These are phyloP conservation scores for Penicillium turbatum DNA, from an alignment of 495 filamentous ascomycete species.

Conservation along the genomic window DNA sequence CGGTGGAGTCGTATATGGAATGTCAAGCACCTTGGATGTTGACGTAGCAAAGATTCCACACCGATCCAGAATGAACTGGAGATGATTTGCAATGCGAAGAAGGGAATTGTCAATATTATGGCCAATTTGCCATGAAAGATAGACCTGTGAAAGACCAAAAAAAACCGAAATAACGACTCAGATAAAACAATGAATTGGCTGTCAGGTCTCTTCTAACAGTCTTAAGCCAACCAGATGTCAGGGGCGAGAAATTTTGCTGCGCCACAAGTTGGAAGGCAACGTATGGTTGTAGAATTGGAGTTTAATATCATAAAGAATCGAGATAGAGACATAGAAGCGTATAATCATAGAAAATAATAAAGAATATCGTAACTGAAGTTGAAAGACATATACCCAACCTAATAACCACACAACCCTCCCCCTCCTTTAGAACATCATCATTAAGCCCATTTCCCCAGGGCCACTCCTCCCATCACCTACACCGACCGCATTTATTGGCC, in stretches of 20 bases:
- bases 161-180: background rate
- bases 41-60: constrained; percentile 17
- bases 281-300: background rate
- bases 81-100: constrained; percentile 6
- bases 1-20: constrained; percentile 14
- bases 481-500: constrained; percentile 1
- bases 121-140: background rate
- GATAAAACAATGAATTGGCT: background rate
- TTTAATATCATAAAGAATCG: background rate
- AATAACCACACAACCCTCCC: background rate
- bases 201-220: background rate
- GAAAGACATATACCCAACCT: constrained; percentile 1
- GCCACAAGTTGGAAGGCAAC: background rate
- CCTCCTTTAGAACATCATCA: background rate
- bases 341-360: background rate
- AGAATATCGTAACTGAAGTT: background rate
- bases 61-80: constrained; percentile 23
- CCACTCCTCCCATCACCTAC: background rate
- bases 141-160: background rate
- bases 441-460: background rate
- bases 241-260: background rate
- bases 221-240: background rate
- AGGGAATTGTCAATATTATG: constrained; percentile 1
- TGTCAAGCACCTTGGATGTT: constrained; percentile 12
- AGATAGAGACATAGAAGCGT: background rate